Percentiles rank a stretch among this genome's conserved stretches.
phyloP scores from a whole-genome alignment of 306 rosid species.

The Pterocarpus macrocarpus region DNA sequence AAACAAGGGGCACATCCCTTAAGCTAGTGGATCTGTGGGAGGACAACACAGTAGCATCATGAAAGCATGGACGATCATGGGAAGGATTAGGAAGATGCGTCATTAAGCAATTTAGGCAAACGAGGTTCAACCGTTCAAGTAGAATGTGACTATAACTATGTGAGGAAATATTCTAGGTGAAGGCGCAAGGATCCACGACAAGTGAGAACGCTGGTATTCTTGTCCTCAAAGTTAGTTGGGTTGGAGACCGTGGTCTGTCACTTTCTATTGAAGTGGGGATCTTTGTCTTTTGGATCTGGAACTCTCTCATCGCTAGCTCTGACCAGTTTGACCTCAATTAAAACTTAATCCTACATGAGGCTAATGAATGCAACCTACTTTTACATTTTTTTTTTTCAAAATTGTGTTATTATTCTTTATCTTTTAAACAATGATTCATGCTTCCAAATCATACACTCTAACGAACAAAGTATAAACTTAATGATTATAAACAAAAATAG shows the following conservation, averaged over 20 bases:
- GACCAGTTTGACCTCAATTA: neutral
- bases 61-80: constrained; percentile 23
- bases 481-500: neutral
- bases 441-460: neutral
- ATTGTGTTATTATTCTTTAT: neutral
- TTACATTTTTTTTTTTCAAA: neutral
- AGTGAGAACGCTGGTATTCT: constrained; percentile 10
- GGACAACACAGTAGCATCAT: neutral
- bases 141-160: neutral
- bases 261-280: constrained; percentile 41
- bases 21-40: constrained; percentile 48
- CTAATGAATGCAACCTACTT: neutral
- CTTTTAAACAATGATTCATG: neutral
- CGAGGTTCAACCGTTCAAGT: constrained; percentile 17
- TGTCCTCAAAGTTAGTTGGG: neutral
- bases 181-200: constrained; percentile 40
- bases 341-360: neutral
- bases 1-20: constrained; percentile 46
- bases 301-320: neutral
- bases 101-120: constrained; percentile 38
- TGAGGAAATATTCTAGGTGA: constrained; percentile 30
- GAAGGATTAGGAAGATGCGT: constrained; percentile 26
- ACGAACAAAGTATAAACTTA: neutral
- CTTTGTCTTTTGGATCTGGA: constrained; percentile 43
- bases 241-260: constrained; percentile 41